Conservation (phyloP, 208 protist species). For the Crithidia fasciculata region DNA sequence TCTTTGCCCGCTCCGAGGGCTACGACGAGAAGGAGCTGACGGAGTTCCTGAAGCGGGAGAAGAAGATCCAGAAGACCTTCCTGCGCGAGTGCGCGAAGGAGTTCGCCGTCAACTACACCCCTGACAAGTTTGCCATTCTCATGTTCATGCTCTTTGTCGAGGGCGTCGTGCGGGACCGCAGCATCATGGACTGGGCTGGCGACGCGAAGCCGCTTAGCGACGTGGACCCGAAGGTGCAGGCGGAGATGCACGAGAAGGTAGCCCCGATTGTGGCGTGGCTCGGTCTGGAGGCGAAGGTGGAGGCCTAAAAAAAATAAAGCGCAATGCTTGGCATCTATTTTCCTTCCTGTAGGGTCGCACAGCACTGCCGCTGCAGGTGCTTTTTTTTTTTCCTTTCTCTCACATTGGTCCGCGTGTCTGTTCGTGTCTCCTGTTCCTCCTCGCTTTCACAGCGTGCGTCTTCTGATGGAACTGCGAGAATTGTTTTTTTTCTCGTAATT, state of each 20-base stretch:
- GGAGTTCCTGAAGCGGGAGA: constrained; percentile 66
- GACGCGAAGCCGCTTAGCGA: constrained; percentile 29
- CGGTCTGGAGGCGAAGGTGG: constrained; percentile 38
- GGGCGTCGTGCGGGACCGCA: constrained; percentile 54
- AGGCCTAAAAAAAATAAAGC: constrained; percentile 13
- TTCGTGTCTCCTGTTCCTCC: too few relatives aligned
- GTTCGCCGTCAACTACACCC: constrained; percentile 42
- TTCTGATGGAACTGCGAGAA: too few relatives aligned
- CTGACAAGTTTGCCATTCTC: constrained; percentile 62
- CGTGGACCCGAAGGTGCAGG: constrained; percentile 31
- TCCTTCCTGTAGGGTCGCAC: too few relatives aligned
- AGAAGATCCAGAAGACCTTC: constrained; percentile 60
- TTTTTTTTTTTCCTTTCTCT: too few relatives aligned
- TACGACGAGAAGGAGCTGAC: constrained; percentile 71
- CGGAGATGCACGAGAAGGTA: constrained; percentile 52
- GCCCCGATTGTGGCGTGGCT: constrained; percentile 70
- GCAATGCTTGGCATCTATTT: not conserved
- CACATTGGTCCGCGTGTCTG: too few relatives aligned
- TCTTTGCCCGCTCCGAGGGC: constrained; percentile 40
- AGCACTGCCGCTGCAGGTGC: too few relatives aligned
- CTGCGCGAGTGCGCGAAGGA: constrained; percentile 62
- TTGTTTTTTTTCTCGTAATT: too few relatives aligned
- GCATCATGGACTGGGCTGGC: constrained; percentile 60
- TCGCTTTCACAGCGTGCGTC: too few relatives aligned
- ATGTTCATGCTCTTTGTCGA: constrained; percentile 86